These are phyloP conservation scores for Meyerozyma guilliermondii DNA, from an alignment of 1,139 yeast genomes.

Conservation along the genomic window DNA sequence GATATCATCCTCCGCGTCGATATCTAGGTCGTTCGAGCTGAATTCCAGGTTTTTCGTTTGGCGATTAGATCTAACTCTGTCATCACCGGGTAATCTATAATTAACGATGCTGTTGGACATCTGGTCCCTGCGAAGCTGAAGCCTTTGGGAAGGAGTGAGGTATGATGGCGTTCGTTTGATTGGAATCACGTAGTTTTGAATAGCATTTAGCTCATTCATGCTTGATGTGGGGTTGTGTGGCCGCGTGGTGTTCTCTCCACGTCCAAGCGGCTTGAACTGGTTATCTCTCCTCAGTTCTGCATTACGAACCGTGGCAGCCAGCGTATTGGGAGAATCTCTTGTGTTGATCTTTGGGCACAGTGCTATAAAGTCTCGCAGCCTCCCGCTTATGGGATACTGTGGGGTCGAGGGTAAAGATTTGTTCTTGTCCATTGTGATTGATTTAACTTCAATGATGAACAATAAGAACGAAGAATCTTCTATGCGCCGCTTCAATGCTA, in stretches of 20 bases:
- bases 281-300: too few relatives aligned
- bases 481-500: neutral
- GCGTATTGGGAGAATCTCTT: neutral
- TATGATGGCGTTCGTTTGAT: slow-evolving; percentile 21
- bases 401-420: neutral
- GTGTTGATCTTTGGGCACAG: neutral
- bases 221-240: neutral
- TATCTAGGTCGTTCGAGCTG: slow-evolving; percentile 42
- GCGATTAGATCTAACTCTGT: slow-evolving; percentile 2
- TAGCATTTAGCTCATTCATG: neutral
- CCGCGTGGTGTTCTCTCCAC: too few relatives aligned
- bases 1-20: slow-evolving; percentile 47
- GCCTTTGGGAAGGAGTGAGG: slow-evolving; percentile 37
- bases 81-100: neutral
- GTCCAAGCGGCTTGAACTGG: too few relatives aligned
- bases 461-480: neutral
- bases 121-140: slow-evolving; percentile 28
- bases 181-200: neutral
- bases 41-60: slow-evolving; percentile 1
- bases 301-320: neutral
- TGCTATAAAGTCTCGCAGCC: neutral
- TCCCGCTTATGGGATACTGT: neutral
- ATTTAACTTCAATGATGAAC: neutral
- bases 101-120: slow-evolving; percentile 18
- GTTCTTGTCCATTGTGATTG: neutral